Evolutionary conservation across 1,284 basidiomycete species (phyloP), one percentile per base, ranked within the genome.

Genomic region (Leccinum griseonigrum): DNA sequence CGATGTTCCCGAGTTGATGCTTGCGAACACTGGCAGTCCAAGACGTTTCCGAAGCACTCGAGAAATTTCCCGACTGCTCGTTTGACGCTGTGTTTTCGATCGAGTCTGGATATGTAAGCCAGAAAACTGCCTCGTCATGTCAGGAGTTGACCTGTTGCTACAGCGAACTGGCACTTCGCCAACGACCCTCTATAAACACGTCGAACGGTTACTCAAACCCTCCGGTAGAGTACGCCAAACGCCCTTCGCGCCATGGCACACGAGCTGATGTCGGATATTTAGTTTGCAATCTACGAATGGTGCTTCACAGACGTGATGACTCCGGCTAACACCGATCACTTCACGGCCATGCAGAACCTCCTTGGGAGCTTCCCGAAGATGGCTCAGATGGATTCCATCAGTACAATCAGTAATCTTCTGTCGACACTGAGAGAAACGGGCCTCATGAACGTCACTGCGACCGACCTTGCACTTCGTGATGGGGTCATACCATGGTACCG

Each of bases 211-310:
- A 34, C 59, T 63, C 32, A 63, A 64, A 29, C 63, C 63, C 29
- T 61, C 54, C 0, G 62, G 62, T 60, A 63, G 51, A 53, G 63
- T 63, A 53, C n/a, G 63, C 22, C 38, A 32, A 11, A 29, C 4
- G 40, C n/a, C 13, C 36, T n/a, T 14, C 22, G 28, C 18, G 29
- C 28, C 8, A 3, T 14, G 16, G 6, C 1, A 8, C 43, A 3
- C 28, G 32, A 6, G 16, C 43, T 63, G 34, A 63, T 18, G 18
- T 48, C 26, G 6, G 28, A 31, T 29, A 18, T 54, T 32, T 54
- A 65, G 63, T 65, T 65, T 26, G 63, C 63, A 6, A 48, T 56
- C 14, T 64, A 64, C 22, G 63, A 64, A 48, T 64, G 63, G 64
- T 62, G 63, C 32, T 58, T 64, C 46, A 62, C 63, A 3, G 56